These are phyloP conservation scores for Dryas drummondii DNA, from an alignment of 306 rosid species.

Conservation along the genomic window DNA sequence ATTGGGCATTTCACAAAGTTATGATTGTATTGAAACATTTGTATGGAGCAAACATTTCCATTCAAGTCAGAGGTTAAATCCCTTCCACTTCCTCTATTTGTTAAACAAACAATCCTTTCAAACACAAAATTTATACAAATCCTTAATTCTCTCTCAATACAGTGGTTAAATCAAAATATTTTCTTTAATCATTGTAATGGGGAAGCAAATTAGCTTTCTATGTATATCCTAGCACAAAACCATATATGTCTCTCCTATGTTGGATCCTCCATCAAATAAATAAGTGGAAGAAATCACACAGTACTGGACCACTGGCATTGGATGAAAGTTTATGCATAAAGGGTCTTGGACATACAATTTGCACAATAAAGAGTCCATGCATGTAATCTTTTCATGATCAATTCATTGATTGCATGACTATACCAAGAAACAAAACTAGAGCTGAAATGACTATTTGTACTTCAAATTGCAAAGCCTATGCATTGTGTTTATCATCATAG, in stretches of 20 bases:
- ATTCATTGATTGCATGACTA: background rate
- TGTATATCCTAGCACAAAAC: background rate
- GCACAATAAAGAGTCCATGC: background rate
- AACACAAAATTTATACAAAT: background rate
- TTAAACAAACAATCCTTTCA: background rate
- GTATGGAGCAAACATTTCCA: slow-evolving; percentile 2
- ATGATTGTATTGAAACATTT: background rate
- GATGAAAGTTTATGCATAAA: background rate
- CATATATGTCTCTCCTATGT: no score
- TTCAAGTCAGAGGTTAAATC: background rate
- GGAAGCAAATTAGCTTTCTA: background rate
- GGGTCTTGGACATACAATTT: background rate
- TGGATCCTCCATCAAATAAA: background rate
- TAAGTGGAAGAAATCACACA: background rate
- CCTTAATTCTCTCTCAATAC: background rate
- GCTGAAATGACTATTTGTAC: background rate
- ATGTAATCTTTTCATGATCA: background rate
- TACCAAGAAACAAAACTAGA: background rate
- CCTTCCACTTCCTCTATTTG: background rate
- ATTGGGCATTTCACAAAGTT: background rate
- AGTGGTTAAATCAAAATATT: background rate
- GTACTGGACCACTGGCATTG: background rate
- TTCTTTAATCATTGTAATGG: background rate
- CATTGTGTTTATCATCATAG: background rate
- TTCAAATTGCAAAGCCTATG: background rate